These are phyloP conservation scores for Talinum fruticosum DNA, from an alignment of 148 eudicot species.

Conservation along the genomic window DNA sequence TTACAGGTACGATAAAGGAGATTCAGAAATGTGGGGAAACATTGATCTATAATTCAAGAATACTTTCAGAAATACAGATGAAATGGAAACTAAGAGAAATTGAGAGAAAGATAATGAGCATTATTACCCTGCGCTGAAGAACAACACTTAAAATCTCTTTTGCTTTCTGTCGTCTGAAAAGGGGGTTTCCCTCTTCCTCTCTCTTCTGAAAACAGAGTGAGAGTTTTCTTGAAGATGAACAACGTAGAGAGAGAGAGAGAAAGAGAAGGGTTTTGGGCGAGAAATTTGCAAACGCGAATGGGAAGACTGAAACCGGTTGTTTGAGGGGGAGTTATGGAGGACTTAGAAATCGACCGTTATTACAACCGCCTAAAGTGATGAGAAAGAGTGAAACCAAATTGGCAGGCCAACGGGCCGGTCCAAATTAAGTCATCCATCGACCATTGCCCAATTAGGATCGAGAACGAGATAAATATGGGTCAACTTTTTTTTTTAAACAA, in stretches of 20 bases:
- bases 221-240: conserved; percentile 8
- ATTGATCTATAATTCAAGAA: background rate
- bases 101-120: background rate
- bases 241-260: background rate
- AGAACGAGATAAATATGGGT: no score
- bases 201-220: conserved; percentile 1
- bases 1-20: background rate
- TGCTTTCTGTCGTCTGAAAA: conserved; percentile 1
- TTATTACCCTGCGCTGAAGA: conserved; percentile 17
- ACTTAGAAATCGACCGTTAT: conserved; percentile 19
- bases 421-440: no score
- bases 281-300: background rate
- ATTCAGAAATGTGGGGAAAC: background rate
- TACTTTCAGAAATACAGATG: background rate
- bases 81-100: background rate
- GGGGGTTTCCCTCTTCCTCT: background rate
- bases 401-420: no score
- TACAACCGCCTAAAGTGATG: conserved; percentile 12
- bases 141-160: background rate
- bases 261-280: background rate
- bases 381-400: background rate
- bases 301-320: background rate
- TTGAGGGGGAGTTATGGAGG: background rate
- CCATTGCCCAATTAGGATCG: no score
- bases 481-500: no score